phyloP scores from a whole-genome alignment of 106 monocot species.

The Posidonia australis region DNA sequence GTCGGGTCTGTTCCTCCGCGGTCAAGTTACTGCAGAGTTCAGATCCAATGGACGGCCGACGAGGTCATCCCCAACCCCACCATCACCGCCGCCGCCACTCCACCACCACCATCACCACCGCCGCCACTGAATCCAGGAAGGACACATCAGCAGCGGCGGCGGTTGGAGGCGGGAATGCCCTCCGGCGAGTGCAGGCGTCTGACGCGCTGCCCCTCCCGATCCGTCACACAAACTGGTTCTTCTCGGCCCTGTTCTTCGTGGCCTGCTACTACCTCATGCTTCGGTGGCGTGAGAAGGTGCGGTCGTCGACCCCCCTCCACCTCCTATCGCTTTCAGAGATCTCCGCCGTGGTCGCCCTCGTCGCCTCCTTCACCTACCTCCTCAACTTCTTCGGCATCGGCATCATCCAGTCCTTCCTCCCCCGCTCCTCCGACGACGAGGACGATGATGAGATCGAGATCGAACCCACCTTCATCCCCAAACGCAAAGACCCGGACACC shows the following conservation, averaged over 20 bases:
- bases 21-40: too few species aligned
- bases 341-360: conserved; percentile 39
- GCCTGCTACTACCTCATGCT: conserved; percentile 53
- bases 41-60: too few species aligned
- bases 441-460: conserved; percentile 1
- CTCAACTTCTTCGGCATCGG: conserved; percentile 63
- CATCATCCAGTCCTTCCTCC: conserved; percentile 41
- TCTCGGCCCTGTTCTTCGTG: conserved; percentile 45
- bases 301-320: conserved; percentile 43
- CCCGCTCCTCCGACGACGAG: conserved; percentile 30
- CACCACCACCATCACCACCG: neutral
- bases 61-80: too few species aligned
- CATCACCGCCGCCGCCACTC: neutral
- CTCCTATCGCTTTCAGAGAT: conserved; percentile 44
- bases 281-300: conserved; percentile 57
- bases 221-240: conserved; percentile 59
- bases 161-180: neutral
- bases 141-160: neutral
- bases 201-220: conserved; percentile 75
- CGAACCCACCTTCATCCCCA: conserved; percentile 6
- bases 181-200: conserved; percentile 37
- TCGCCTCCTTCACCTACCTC: conserved; percentile 66
- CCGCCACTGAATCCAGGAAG: neutral
- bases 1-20: too few species aligned
- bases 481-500: conserved; percentile 18